Evolutionary conservation across 257 asterid genomes (phyloP).

Genomic region (Solanum chiquidenum): DNA sequence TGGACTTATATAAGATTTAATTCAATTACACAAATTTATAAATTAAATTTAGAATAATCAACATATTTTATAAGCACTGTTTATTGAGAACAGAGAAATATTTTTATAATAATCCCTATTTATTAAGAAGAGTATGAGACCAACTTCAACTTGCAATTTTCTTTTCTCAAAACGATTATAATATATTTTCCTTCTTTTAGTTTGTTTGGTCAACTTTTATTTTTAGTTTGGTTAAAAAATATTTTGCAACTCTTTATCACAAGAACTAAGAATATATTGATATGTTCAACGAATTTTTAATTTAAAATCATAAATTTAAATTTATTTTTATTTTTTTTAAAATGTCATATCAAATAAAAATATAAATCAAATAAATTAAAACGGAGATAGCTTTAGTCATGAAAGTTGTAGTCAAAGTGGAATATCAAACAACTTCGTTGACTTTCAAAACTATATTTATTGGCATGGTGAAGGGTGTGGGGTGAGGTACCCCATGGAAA

Average conservation of each 20-base stretch:
- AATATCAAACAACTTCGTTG: neutral
- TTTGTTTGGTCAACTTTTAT: neutral
- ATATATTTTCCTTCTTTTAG: neutral
- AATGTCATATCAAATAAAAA: no score
- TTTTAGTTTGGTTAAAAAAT: neutral
- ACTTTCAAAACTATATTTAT: neutral
- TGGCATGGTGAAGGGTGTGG: neutral
- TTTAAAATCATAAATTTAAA: no score
- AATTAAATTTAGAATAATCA: neutral
- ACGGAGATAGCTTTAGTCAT: neutral
- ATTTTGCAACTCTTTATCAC: no score
- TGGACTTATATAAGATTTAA: neutral
- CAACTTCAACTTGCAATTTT: neutral
- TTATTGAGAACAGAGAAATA: neutral
- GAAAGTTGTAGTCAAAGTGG: neutral
- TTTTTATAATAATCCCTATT: neutral
- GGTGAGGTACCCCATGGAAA: neutral
- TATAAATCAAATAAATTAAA: no score
- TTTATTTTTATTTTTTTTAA: accelerated
- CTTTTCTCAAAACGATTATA: neutral
- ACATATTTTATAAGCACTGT: neutral
- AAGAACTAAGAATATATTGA: no score
- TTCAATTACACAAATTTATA: neutral
- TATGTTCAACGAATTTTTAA: no score
- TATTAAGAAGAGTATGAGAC: neutral